Percentiles rank a stretch among this genome's conserved stretches.
phyloP scores from a whole-genome alignment of 305 asterid species.

The Salvia sclarea region DNA sequence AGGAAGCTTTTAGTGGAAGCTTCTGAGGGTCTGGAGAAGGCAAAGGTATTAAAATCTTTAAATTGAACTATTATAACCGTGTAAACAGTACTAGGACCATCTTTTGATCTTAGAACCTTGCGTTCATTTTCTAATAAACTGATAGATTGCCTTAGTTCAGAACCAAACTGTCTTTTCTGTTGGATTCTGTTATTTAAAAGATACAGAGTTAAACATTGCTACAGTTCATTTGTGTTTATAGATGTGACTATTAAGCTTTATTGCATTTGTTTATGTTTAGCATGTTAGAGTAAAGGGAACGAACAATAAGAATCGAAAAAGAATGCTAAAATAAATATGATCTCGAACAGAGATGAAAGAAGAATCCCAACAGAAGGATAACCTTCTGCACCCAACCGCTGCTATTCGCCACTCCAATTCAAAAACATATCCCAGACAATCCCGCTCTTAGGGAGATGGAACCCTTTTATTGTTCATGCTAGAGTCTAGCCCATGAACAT shows the following conservation, averaged over 20 bases:
- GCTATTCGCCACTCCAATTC: no score
- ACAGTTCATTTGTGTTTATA: not conserved
- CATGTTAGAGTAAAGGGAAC: no score
- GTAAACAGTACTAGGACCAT: constrained; percentile 22
- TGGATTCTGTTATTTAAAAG: not conserved
- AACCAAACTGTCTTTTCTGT: constrained; percentile 4
- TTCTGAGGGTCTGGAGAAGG: constrained; percentile 86
- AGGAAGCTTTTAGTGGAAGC: constrained; percentile 82
- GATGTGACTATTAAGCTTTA: constrained; percentile 5
- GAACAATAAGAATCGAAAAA: no score
- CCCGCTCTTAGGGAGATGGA: no score
- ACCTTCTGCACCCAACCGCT: no score
- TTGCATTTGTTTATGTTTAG: constrained; percentile 1
- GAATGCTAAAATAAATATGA: no score
- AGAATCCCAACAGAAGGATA: no score
- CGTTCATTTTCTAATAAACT: constrained; percentile 14
- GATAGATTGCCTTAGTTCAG: constrained; percentile 12
- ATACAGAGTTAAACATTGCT: no score
- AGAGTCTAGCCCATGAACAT: no score
- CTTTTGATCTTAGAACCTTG: constrained; percentile 7
- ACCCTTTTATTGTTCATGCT: no score
- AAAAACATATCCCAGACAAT: no score
- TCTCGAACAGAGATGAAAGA: no score
- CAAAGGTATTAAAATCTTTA: constrained; percentile 53
- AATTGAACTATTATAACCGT: not conserved